Base-by-base conservation (phyloP, 2,329 filamentous ascomycete species). In the Alternaria brassicicola region DNA sequence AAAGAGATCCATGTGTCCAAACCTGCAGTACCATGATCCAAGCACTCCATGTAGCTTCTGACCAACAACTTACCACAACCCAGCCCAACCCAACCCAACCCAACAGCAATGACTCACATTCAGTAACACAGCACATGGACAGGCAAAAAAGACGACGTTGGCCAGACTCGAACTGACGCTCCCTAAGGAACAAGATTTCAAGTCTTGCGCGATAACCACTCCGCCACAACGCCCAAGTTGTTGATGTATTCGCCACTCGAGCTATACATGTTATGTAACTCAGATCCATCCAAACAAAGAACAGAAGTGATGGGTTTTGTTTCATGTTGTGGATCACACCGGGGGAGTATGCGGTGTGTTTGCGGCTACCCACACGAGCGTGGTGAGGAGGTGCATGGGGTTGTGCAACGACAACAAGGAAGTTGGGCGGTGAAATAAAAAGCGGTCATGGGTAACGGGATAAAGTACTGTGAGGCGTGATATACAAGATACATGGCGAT, bases 121-220 rank as follows among this genome's bases (percentile, higher is more conserved):
- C 12, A 19, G 17, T 17, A 21, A 1, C 4, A 33, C 4, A 12
- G 26, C 36, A 31, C 1, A 33, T 0, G 7, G n/a, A 28, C 6
- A 35, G 12, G 33, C 41, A 56, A 48, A 42, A 17, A 56, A 60
- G 61, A 59, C 72, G 72, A 73, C 71, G 66, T 71, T 63, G 66
- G 66, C 69, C 67, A 67, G 73, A 72, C 62, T 76, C 68, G 73
- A 74, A 75, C 71, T 67, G 67, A 66, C 71, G 72, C 64, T 73
- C 73, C 73, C 71, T 42, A 74, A 51, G 73, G 72, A 73, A 75
- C 67, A 72, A 75, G 73, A 74, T 74, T 74, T 73, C 73, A 74
- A 74, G 72, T 74, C 73, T 76, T 72, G 67, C 73, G 72, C 71
- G 67, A 67, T 76, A 73, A 75, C 72, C 72, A 72, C 71, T 74